Base-by-base conservation (phyloP, 2,329 filamentous ascomycete genomes). In the Fusarium sp. region DNA sequence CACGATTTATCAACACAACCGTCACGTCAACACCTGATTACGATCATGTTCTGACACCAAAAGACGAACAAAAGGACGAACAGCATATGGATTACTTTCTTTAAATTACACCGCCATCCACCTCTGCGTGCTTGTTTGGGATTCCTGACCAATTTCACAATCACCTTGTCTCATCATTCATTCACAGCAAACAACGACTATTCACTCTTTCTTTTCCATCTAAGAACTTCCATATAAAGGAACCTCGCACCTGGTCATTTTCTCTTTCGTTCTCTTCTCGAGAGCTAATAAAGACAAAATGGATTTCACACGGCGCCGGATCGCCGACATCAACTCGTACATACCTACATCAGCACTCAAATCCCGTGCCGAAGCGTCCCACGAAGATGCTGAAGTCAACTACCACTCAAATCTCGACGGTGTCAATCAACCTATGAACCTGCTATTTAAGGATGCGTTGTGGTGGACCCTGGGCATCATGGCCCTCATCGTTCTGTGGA, bases 391-490 rank as follows among this genome's bases (percentile, higher is more conserved):
- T 67, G 75, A 78, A 49, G 76, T 83, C 16, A 85, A 86, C 20
- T 91, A 84, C 76, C 82, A 85, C 72, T 85, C 84, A 32, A 83
- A 82, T 48, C 83, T 91, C 65, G 86, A 85, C 72, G 89, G 89
- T 58, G 88, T 91, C 68, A 86, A 89, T 72, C 88, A 90, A 75
- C 71, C 80, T 3, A 80, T 85, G 70, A 90, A 91, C 76, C 77
- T 87, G 70, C 71, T 87, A 15, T 88, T 90, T 75, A 86, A 83
- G 73, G 82, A 90, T 69, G 78, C 83, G 41, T 75, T 90, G 15
- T 91, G 88, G 88, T 89, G 85, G 85, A 88, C 82, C 52, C 75
- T 91, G 60, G 89, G 89, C 20, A 83, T 84, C 60, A 79, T 88
- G 58, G 88, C 82, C 47, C 74, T 90, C 54, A 68, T 85, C 30